Conservation (phyloP, 306 rosid species). For the Castanospermum australe region DNA sequence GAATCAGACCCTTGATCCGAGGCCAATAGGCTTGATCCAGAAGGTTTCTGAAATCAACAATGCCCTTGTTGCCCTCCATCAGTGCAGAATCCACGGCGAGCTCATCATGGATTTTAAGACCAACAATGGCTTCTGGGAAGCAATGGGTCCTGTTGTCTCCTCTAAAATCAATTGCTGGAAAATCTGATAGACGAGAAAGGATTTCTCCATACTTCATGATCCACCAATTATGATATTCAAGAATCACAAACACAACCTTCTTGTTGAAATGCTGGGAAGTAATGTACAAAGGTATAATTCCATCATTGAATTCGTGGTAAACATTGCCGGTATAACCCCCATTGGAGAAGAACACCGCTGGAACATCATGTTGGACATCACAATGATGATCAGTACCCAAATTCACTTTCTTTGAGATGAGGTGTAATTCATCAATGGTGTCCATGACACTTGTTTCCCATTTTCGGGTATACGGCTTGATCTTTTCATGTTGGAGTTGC, state of each 20-base stretch:
- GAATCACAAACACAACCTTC: constrained; percentile 85
- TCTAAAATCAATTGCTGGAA: constrained; percentile 57
- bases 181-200: constrained; percentile 70
- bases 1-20: constrained; percentile 56
- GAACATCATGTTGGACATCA: constrained; percentile 75
- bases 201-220: constrained; percentile 74
- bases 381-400: constrained; percentile 36
- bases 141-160: constrained; percentile 74
- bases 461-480: constrained; percentile 88
- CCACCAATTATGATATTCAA: constrained; percentile 94
- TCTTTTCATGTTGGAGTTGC: constrained; percentile 56
- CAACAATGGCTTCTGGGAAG: constrained; percentile 81
- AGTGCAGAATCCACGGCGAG: constrained; percentile 59
- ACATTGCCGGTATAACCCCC: constrained; percentile 98
- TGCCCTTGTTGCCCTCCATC: constrained; percentile 59
- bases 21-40: constrained; percentile 79
- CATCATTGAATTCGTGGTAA: constrained; percentile 96
- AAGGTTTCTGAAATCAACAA: constrained; percentile 70
- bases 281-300: constrained; percentile 79
- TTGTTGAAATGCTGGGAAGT: constrained; percentile 80
- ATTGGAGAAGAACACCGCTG: constrained; percentile 87
- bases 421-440: constrained; percentile 66
- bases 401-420: constrained; percentile 50
- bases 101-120: constrained; percentile 86
- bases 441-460: constrained; percentile 89